Conservation (phyloP, 108 stramenopile species). For the Mediolabrus comicus region DNA sequence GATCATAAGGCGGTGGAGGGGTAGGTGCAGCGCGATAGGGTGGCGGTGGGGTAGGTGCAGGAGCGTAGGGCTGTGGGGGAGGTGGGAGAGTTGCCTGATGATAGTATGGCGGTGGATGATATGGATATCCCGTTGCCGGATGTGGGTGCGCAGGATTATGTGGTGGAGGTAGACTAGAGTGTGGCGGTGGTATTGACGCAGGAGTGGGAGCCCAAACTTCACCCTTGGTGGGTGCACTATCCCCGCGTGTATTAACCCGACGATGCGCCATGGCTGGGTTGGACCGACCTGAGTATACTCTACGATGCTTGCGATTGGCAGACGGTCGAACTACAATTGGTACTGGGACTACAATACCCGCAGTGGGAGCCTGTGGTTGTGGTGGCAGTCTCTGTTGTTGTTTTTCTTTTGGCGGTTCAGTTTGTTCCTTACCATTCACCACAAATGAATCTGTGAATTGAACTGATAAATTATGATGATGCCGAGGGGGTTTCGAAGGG, state of each 20-base stretch:
- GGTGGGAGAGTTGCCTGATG: slow-evolving; percentile 12
- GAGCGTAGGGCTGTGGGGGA: slow-evolving; percentile 7
- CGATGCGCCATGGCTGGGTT: slow-evolving; percentile 71
- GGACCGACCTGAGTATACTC: slow-evolving; percentile 60
- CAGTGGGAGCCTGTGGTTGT: neutral
- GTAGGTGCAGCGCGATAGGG: neutral
- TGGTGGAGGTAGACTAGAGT: slow-evolving; percentile 14
- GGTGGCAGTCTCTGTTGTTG: neutral
- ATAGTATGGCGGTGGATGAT: slow-evolving; percentile 27
- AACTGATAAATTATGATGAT: neutral
- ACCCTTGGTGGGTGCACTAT: slow-evolving; percentile 12
- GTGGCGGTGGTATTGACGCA: slow-evolving; percentile 5
- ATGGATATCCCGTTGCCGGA: too few relatives aligned
- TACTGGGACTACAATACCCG: slow-evolving; percentile 1
- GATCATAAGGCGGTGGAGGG: slow-evolving; percentile 6
- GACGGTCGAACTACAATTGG: neutral
- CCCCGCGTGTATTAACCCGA: slow-evolving; percentile 66
- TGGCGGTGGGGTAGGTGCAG: neutral
- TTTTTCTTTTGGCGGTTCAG: neutral
- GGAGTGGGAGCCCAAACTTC: neutral
- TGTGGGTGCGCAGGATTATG: slow-evolving; percentile 7
- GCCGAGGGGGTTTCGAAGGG: neutral
- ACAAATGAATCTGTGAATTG: neutral
- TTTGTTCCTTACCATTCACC: neutral
- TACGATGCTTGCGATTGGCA: slow-evolving; percentile 59